Evolutionary conservation across 176 grass and related monocot species (phyloP).

Genomic region (Metroxylon sagu): DNA sequence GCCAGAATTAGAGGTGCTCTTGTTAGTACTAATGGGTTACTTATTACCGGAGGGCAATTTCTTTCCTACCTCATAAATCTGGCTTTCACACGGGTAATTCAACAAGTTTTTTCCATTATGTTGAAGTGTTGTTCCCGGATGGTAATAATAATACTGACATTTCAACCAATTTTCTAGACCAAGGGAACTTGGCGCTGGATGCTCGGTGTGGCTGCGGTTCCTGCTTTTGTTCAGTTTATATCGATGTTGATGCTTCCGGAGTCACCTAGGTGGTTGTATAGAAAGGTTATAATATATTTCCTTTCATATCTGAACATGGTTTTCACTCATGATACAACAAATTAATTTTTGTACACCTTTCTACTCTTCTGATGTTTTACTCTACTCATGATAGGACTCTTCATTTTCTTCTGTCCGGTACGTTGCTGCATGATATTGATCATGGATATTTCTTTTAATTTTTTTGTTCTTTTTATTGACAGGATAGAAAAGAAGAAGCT

Average conservation of each 20-base stretch:
- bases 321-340: too few relatives aligned
- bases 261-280: conserved; percentile 92
- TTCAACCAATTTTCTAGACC: conserved; percentile 25
- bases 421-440: neutral
- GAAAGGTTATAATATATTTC: conserved; percentile 39
- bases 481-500: conserved; percentile 88
- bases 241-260: conserved; percentile 86
- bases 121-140: too few relatives aligned
- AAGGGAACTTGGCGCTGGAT: conserved; percentile 96
- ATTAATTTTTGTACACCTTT: too few relatives aligned
- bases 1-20: conserved; percentile 85
- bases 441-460: neutral
- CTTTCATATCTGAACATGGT: neutral
- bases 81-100: conserved; percentile 67
- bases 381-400: neutral
- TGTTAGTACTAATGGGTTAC: conserved; percentile 83
- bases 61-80: conserved; percentile 92
- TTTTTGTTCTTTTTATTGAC: conserved; percentile 12
- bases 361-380: too few relatives aligned
- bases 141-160: neutral
- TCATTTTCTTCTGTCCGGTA: neutral
- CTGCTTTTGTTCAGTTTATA: conserved; percentile 73
- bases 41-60: conserved; percentile 96
- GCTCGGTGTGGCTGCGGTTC: conserved; percentile 85
- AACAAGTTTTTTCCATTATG: too few relatives aligned